A percentile compares a stretch with the other conserved stretches of the same genome.
Conservation (phyloP, 768 basidiomycete genomes). For the Filobasidium floriforme region DNA sequence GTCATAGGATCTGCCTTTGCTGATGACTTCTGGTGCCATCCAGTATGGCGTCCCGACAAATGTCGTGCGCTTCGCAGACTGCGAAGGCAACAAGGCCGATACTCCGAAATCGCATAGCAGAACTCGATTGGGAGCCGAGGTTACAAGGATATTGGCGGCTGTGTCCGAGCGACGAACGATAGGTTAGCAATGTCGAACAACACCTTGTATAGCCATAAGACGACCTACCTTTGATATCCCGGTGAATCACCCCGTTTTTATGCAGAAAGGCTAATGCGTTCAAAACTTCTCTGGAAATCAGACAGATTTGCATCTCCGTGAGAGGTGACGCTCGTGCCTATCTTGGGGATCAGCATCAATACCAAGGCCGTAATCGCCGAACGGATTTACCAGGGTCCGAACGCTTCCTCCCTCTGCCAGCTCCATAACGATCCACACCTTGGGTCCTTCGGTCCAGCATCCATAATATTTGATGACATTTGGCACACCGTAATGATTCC, state of each 20-base stretch:
- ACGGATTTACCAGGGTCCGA: conserved; percentile 55
- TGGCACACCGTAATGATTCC: conserved; percentile 56
- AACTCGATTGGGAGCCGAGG: conserved; percentile 69
- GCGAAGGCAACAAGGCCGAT: conserved; percentile 69
- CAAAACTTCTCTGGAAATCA: conserved; percentile 85
- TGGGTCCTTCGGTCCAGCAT: conserved; percentile 88
- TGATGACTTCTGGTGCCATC: conserved; percentile 99
- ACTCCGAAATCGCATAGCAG: conserved; percentile 98
- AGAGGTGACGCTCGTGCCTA: conserved; percentile 74
- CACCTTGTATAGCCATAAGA: not conserved
- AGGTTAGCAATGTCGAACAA: not conserved
- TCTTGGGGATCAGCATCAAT: not conserved
- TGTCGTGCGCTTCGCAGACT: conserved; percentile 86
- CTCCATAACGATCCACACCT: conserved; percentile 99
- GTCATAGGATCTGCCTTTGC: conserved; percentile 78
- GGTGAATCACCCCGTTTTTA: conserved; percentile 86
- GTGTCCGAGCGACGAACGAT: not conserved
- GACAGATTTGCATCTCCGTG: conserved; percentile 79
- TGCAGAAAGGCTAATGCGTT: conserved; percentile 81
- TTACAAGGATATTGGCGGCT: conserved; percentile 90
- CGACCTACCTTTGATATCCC: conserved; percentile 74
- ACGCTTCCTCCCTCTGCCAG: conserved; percentile 92
- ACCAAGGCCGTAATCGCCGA: not conserved
- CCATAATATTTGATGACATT: conserved; percentile 91
- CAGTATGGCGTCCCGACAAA: conserved; percentile 96